phyloP scores from a whole-genome alignment of 768 basidiomycete species.

The Tulasnella sp. region DNA sequence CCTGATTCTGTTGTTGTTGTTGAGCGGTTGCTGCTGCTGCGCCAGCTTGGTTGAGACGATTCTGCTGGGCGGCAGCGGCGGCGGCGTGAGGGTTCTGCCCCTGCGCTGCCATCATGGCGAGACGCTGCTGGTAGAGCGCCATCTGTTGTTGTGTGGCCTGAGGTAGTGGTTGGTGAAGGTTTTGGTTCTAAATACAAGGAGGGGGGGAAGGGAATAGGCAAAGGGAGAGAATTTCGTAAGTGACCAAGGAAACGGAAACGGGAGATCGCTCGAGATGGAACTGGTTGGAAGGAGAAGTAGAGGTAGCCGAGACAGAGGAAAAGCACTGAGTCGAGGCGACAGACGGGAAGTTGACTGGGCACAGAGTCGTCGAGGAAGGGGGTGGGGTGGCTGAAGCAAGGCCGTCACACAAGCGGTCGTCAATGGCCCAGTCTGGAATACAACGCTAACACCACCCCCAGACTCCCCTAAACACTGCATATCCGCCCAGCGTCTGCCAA shows the following conservation, averaged over 20 bases:
- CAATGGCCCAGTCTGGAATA: too few relatives aligned
- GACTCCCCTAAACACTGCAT: not conserved
- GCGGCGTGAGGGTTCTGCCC: not conserved
- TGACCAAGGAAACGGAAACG: not conserved
- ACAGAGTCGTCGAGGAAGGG: too few relatives aligned
- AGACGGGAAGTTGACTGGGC: too few relatives aligned
- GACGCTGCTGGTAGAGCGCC: not conserved
- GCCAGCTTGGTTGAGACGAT: too few relatives aligned
- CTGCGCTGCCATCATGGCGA: not conserved
- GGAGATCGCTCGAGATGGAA: not conserved
- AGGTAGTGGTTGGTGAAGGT: constrained; percentile 2
- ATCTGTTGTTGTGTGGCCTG: not conserved
- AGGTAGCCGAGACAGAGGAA: too few relatives aligned
- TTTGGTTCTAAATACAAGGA: not conserved
- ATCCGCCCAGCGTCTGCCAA: not conserved
- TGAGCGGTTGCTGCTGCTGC: not conserved
- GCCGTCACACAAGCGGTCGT: not conserved
- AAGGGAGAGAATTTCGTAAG: not conserved
- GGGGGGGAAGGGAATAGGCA: not conserved
- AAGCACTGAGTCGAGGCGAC: too few relatives aligned
- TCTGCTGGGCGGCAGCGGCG: not conserved
- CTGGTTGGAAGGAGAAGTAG: too few relatives aligned
- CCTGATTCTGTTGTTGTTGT: not conserved
- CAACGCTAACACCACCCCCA: too few relatives aligned
- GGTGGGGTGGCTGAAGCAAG: not conserved